These are phyloP conservation scores for Cercospora beticola DNA, from an alignment of 2,329 filamentous ascomycete species.

Conservation along the genomic window DNA sequence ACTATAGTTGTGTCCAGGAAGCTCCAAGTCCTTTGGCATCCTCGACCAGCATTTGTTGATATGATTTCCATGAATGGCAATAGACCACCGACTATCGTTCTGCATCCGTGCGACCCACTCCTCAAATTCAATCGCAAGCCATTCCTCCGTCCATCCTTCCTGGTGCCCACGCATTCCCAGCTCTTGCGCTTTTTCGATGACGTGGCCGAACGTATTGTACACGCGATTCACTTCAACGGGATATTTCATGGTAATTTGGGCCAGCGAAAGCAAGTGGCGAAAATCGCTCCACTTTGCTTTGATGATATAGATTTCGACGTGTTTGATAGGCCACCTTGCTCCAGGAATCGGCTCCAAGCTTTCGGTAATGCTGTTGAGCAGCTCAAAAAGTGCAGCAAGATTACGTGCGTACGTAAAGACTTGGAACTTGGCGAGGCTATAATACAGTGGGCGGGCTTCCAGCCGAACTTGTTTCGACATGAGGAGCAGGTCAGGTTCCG, in stretches of 20 bases:
- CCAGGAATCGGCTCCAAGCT: background rate
- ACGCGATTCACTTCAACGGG: background rate
- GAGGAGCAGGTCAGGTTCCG: background rate
- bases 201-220: background rate
- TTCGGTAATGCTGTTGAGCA: background rate
- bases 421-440: background rate
- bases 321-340: background rate
- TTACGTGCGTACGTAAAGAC: background rate
- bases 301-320: background rate
- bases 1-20: background rate
- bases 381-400: background rate
- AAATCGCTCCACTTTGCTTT: background rate
- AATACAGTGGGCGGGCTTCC: background rate
- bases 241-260: background rate
- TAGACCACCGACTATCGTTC: background rate
- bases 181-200: background rate
- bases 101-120: background rate
- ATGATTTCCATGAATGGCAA: background rate
- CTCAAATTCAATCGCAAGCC: background rate
- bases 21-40: background rate
- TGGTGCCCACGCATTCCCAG: background rate
- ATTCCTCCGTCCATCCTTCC: background rate
- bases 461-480: background rate
- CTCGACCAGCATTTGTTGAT: background rate
- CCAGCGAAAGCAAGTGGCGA: background rate